Base-by-base conservation (phyloP, 164 flowering plant species). In the Akebia trifoliata region DNA sequence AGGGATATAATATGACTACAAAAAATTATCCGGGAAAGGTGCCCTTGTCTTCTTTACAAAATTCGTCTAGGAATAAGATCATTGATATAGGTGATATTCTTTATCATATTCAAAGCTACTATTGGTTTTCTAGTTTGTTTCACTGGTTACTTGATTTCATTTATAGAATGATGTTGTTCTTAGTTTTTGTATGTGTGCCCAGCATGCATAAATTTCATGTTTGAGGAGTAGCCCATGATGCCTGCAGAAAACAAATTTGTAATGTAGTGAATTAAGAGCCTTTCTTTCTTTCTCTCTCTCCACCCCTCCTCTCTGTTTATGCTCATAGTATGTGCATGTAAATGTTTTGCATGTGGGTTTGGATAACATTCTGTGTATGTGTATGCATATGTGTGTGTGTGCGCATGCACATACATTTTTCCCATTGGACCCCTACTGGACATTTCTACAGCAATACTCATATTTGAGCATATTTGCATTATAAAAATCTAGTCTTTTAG, bases 1-100 rank as follows among this genome's bases (percentile, higher is more conserved):
- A 93, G 99, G 99, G 99, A 49, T 93, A 86, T 73, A 76, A 78
- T 72, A 8, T 49, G 22, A 80, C 63, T 60, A 43, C 69, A 1
- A 93, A 82, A 68, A 75, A 67, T 49, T 85, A 80, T 67, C 32
- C 86, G 1, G 85, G 85, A 61, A 86, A 84, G 61, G 75, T 82
- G 37, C 57, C 72, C 15, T 61, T 84, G 62, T 74, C 85, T 43
- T 64, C 94, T 64, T 59, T 81, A 69, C 72, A 60, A 21, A 82
- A 78, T 26, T 62, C 74, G 59, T 77, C 84, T 44, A 84, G 86
- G 69, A 87, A 93, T 63, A 89, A 80, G 66, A 63, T 78, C 50
- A 65, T 90, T 57, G 87, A 85, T 25, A 75, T 93, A 72, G 98
- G 98, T 90, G 51, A 65, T 36, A 15, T 45, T 60, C 58, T 49